phyloP scores from a whole-genome alignment of 2,329 filamentous ascomycete species.

The Fusarium citri region DNA sequence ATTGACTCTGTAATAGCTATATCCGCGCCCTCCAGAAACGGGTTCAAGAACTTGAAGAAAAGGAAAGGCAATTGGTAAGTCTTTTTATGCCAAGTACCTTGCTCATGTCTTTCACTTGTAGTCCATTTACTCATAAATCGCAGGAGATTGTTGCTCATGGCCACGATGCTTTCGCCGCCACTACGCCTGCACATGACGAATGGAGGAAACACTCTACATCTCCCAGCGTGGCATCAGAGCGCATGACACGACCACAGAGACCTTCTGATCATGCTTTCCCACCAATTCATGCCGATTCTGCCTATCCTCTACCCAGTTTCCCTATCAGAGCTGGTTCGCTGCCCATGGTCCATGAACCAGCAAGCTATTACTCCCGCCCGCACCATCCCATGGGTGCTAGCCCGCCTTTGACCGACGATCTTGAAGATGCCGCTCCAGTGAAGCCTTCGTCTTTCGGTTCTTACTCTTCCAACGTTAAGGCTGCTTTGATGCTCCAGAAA shows the following conservation, averaged over 20 bases:
- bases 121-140: slow-evolving; percentile 5
- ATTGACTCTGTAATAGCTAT: slow-evolving; percentile 33
- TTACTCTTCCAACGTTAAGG: slow-evolving; percentile 46
- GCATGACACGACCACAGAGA: slow-evolving; percentile 24
- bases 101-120: background rate
- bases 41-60: slow-evolving; percentile 45
- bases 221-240: slow-evolving; percentile 31
- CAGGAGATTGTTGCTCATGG: slow-evolving; percentile 34
- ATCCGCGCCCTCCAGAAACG: slow-evolving; percentile 46
- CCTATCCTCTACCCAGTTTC: slow-evolving; percentile 29
- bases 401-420: slow-evolving; percentile 45
- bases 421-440: slow-evolving; percentile 38
- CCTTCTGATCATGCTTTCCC: slow-evolving; percentile 38
- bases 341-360: slow-evolving; percentile 34
- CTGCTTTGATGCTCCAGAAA: slow-evolving; percentile 46
- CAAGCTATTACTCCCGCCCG: slow-evolving; percentile 32
- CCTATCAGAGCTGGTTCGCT: slow-evolving; percentile 27
- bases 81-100: slow-evolving; percentile 1
- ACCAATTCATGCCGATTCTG: slow-evolving; percentile 37
- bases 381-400: slow-evolving; percentile 42
- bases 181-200: slow-evolving; percentile 39
- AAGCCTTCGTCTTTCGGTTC: slow-evolving; percentile 45
- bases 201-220: slow-evolving; percentile 41
- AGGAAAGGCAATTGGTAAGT: slow-evolving; percentile 44
- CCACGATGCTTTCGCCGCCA: slow-evolving; percentile 30